Evolutionary conservation across 352 stramenopile genomes (phyloP).

Genomic region (Pythium monospermum): DNA sequence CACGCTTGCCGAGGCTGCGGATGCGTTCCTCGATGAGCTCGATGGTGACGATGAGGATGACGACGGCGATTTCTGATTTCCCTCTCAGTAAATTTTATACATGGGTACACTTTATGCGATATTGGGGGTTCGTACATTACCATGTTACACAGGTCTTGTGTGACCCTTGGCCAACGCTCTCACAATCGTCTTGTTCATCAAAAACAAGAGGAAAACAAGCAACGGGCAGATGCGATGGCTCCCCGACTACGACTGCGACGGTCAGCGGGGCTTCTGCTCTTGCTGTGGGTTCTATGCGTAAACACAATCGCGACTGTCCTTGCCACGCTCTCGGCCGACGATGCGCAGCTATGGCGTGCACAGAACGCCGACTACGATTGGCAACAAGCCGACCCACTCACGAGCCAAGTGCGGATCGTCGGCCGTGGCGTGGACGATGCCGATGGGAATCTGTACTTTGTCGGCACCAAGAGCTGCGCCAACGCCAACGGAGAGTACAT

Average conservation of each 20-base stretch:
- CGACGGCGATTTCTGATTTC: slow-evolving; percentile 28
- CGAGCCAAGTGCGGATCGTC: slow-evolving; percentile 31
- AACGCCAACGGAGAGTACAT: slow-evolving; percentile 13
- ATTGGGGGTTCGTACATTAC: too few species aligned
- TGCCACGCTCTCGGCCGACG: slow-evolving; percentile 26
- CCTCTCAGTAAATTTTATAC: too few species aligned
- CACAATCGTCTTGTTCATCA: too few species aligned
- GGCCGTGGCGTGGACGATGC: slow-evolving; percentile 33
- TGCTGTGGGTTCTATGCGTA: too few species aligned
- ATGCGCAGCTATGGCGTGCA: slow-evolving; percentile 36
- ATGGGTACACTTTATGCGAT: too few species aligned
- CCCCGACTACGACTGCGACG: too few species aligned
- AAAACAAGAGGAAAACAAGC: too few species aligned
- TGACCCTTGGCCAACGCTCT: too few species aligned
- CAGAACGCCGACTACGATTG: slow-evolving; percentile 46
- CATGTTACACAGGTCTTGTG: too few species aligned
- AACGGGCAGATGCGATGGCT: too few species aligned
- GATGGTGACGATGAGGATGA: slow-evolving; percentile 63
- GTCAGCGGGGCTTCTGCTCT: too few species aligned
- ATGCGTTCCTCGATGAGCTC: slow-evolving; percentile 58
- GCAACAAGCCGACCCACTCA: slow-evolving; percentile 38
- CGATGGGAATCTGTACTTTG: slow-evolving; percentile 54
- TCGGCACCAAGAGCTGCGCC: slow-evolving; percentile 37
- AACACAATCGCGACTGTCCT: too few species aligned
- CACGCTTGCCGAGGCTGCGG: slow-evolving; percentile 47